phyloP scores from a whole-genome alignment of 2,329 filamentous ascomycete species.

The Aspergillus quadricinctus region DNA sequence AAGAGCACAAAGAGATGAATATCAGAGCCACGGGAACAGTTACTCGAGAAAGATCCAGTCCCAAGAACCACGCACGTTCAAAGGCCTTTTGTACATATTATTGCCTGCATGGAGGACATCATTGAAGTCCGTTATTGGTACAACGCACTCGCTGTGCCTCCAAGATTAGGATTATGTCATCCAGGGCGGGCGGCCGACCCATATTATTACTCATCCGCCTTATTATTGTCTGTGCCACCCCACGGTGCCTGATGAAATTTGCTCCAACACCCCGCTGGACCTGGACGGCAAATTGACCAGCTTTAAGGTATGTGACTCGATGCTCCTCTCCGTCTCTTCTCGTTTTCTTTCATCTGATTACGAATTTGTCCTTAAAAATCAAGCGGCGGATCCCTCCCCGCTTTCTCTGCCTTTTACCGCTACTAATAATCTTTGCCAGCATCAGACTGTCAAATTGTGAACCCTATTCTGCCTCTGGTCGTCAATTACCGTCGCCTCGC shows the following conservation, averaged over 20 bases:
- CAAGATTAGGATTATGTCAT: slow-evolving; percentile 26
- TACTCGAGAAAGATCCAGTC: background rate
- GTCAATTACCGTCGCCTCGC: slow-evolving; percentile 27
- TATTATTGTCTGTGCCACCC: slow-evolving; percentile 18
- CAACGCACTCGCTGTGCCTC: background rate
- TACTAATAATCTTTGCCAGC: slow-evolving; percentile 10
- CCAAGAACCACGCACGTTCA: background rate
- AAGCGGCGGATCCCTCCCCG: background rate
- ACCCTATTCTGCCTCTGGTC: slow-evolving; percentile 18
- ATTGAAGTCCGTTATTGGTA: no score
- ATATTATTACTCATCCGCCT: slow-evolving; percentile 1
- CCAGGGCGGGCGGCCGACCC: slow-evolving; percentile 14
- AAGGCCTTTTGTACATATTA: background rate
- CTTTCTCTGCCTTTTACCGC: background rate
- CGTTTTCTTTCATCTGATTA: background rate
- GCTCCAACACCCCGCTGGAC: slow-evolving; percentile 27
- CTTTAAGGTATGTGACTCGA: slow-evolving; percentile 18
- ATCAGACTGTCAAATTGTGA: slow-evolving; percentile 14
- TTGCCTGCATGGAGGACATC: background rate
- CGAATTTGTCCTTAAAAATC: background rate
- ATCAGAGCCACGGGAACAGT: background rate
- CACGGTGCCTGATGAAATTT: slow-evolving; percentile 36
- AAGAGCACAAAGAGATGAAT: background rate
- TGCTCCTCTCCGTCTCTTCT: background rate
- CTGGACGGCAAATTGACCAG: slow-evolving; percentile 21